phyloP scores from a whole-genome alignment of 2,329 filamentous ascomycete genomes.

The Pseudonectria foliicola region DNA sequence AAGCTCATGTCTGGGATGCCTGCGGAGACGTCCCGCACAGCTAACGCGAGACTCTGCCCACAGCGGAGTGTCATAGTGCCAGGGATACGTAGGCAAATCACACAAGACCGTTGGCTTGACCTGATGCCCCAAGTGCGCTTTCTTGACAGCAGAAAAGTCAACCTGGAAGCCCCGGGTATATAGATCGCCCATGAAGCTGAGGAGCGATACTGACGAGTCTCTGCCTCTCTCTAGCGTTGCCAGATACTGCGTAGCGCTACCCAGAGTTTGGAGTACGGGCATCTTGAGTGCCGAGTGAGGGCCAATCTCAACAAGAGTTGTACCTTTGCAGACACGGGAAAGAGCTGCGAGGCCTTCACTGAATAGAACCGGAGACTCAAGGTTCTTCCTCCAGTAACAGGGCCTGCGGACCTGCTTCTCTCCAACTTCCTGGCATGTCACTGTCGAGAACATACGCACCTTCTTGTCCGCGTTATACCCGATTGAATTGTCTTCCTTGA shows the following conservation, averaged over 20 bases:
- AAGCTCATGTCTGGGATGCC: conserved; percentile 19
- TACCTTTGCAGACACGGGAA: too few relatives aligned
- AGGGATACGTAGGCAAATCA: conserved; percentile 22
- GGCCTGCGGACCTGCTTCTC: too few relatives aligned
- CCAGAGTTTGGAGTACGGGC: conserved; percentile 15
- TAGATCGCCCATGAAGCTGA: conserved; percentile 19
- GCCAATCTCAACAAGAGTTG: conserved; percentile 20
- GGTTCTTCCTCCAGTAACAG: too few relatives aligned
- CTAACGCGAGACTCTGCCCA: conserved; percentile 20
- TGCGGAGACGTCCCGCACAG: conserved; percentile 16
- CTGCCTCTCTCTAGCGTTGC: conserved; percentile 19
- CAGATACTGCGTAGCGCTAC: conserved; percentile 21
- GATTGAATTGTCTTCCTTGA: too few relatives aligned
- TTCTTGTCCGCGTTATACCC: too few relatives aligned
- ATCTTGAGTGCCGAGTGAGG: conserved; percentile 20
- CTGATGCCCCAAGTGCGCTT: conserved; percentile 13
- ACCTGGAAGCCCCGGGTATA: conserved; percentile 23
- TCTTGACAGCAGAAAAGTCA: conserved; percentile 22
- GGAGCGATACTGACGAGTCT: conserved; percentile 18
- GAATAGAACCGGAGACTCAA: too few relatives aligned
- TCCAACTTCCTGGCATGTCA: too few relatives aligned
- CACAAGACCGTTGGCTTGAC: conserved; percentile 8
- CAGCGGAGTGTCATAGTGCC: too few relatives aligned
- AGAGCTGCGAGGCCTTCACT: too few relatives aligned
- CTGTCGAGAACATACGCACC: too few relatives aligned